A percentile compares a stretch with the other conserved stretches of the same genome.
These are phyloP conservation scores for Lachancea sp. DNA, from an alignment of 805 yeast genomes.

Conservation along the genomic window DNA sequence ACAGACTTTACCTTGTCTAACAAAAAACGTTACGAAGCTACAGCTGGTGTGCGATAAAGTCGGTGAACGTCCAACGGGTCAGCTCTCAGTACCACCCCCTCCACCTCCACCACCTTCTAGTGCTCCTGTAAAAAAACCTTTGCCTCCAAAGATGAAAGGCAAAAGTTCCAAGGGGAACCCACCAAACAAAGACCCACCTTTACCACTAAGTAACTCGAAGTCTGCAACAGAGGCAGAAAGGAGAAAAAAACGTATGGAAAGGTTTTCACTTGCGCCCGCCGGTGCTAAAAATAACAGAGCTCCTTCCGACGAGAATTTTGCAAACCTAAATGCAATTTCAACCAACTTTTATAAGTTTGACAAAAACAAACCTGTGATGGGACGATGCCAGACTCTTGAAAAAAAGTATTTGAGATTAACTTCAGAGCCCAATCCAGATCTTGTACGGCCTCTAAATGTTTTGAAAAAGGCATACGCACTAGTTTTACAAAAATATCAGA, in stretches of 20 bases:
- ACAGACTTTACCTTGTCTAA: constrained; percentile 23
- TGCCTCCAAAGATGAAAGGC: constrained; percentile 4
- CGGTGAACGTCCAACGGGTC: background rate
- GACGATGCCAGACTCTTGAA: constrained; percentile 60
- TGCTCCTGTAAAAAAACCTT: background rate
- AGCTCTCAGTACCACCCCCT: constrained; percentile 14
- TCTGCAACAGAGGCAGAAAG: constrained; percentile 20
- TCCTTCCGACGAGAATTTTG: constrained; percentile 20
- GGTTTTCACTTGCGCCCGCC: constrained; percentile 28
- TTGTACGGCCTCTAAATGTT: constrained; percentile 67
- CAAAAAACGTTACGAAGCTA: background rate
- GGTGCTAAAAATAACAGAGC: constrained; percentile 11
- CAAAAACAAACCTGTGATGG: constrained; percentile 43
- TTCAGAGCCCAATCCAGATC: constrained; percentile 81
- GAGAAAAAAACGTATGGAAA: constrained; percentile 33
- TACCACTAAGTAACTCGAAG: background rate
- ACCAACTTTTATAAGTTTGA: constrained; percentile 30
- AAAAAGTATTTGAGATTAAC: constrained; percentile 80
- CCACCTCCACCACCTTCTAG: constrained; percentile 13
- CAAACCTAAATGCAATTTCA: constrained; percentile 27
- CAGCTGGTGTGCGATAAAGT: constrained; percentile 5
- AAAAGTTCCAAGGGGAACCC: background rate
- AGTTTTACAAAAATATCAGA: constrained; percentile 47
- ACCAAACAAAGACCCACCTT: background rate
- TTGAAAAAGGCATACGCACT: constrained; percentile 51